phyloP scores from a whole-genome alignment of 768 basidiomycete genomes.

The Tubosaeta sp. region DNA sequence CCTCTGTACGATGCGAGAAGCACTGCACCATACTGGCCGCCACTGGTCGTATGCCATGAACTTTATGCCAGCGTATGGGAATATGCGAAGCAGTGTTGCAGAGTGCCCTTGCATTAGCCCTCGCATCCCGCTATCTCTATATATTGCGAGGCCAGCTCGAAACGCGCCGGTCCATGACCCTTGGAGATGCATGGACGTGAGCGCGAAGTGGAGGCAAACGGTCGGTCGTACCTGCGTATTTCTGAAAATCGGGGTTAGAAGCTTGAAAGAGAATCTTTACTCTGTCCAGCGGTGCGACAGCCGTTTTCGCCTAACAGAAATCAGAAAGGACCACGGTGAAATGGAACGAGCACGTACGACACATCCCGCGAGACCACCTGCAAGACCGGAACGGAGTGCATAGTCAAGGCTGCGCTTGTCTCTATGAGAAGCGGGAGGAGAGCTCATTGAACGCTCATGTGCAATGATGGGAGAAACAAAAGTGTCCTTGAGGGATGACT shows the following conservation, averaged over 20 bases:
- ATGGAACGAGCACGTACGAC: slow-evolving; percentile 54
- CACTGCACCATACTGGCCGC: slow-evolving; percentile 52
- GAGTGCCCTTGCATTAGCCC: slow-evolving; percentile 96
- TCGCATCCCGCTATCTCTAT: slow-evolving; percentile 57
- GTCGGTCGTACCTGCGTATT: slow-evolving; percentile 75
- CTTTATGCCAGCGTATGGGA: slow-evolving; percentile 96
- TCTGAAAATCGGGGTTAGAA: slow-evolving; percentile 89
- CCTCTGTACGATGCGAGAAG: neutral
- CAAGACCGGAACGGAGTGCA: slow-evolving; percentile 79
- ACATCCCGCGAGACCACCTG: slow-evolving; percentile 92
- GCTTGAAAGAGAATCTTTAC: slow-evolving; percentile 99
- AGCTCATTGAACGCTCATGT: slow-evolving; percentile 24
- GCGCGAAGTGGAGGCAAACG: slow-evolving; percentile 17
- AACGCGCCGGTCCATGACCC: slow-evolving; percentile 87
- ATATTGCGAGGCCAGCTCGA: slow-evolving; percentile 71
- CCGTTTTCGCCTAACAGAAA: slow-evolving; percentile 76
- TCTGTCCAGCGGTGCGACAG: slow-evolving; percentile 92
- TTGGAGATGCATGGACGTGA: slow-evolving; percentile 29
- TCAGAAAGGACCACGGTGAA: slow-evolving; percentile 1
- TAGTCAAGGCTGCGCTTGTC: slow-evolving; percentile 56
- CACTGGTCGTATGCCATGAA: slow-evolving; percentile 95
- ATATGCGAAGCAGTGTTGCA: slow-evolving; percentile 88
- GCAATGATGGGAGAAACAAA: slow-evolving; percentile 13
- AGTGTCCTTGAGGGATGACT: neutral
- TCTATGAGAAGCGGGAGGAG: slow-evolving; percentile 34